Conservation (phyloP, 2,329 filamentous ascomycete species). For the Aspergillus piperis region DNA sequence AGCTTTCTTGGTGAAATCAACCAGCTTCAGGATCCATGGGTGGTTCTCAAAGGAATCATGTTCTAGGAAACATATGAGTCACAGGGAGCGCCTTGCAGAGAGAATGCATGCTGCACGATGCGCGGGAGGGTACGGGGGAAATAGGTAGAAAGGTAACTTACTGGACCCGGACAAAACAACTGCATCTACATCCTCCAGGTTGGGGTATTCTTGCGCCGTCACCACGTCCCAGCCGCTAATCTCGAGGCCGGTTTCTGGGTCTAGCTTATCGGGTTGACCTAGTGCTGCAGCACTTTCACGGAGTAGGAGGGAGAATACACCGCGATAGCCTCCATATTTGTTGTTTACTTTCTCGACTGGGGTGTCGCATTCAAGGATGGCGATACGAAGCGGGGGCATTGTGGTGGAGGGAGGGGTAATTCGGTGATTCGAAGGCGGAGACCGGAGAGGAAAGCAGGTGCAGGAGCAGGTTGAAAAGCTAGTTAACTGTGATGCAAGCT, state of each 20-base stretch:
- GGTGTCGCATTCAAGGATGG: conserved; percentile 84
- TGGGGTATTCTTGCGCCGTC: conserved; percentile 67
- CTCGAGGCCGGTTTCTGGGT: conserved; percentile 50
- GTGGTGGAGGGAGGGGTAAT: not conserved
- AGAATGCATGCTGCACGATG: not conserved
- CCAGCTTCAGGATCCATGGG: conserved; percentile 74
- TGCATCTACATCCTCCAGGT: conserved; percentile 74
- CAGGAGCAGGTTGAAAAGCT: not conserved
- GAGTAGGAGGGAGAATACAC: conserved; percentile 66
- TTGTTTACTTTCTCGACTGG: conserved; percentile 65
- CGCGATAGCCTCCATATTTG: conserved; percentile 72
- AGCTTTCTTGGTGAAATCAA: conserved; percentile 65
- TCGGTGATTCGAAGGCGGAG: not conserved
- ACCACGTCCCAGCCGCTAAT: conserved; percentile 73
- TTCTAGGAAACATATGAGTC: conserved; percentile 47
- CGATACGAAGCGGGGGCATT: conserved; percentile 67
- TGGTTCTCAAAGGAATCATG: conserved; percentile 72
- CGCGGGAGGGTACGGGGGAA: not conserved
- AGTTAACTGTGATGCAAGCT: not conserved
- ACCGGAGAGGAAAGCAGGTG: not conserved
- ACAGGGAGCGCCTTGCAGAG: not conserved
- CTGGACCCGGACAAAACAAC: conserved; percentile 75
- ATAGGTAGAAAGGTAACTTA: conserved; percentile 35
- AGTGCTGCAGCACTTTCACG: conserved; percentile 54
- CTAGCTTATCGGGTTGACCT: conserved; percentile 31